Evolutionary conservation across 495 filamentous ascomycete genomes (phyloP).

Genomic region (Xylaria scruposa): DNA sequence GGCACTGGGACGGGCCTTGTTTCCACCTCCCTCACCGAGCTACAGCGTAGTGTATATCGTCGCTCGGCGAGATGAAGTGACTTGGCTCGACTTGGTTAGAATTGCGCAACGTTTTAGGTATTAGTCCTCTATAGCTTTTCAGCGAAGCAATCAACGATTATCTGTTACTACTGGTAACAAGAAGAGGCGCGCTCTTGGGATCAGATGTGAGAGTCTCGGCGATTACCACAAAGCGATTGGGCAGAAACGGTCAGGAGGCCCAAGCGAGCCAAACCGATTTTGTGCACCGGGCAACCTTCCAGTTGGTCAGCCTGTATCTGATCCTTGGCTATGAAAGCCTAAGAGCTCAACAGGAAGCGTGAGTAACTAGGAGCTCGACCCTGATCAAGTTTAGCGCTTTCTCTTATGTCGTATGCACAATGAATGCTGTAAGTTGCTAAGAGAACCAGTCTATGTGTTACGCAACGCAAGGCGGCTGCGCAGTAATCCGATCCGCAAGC

Average conservation of each 20-base stretch:
- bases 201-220: slow-evolving; percentile 44
- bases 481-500: slow-evolving; percentile 41
- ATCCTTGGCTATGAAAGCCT: slow-evolving; percentile 43
- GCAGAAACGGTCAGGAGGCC: slow-evolving; percentile 47
- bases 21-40: slow-evolving; percentile 32
- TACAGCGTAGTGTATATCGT: slow-evolving; percentile 20
- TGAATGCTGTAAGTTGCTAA: background rate
- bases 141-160: background rate
- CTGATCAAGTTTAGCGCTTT: slow-evolving; percentile 40
- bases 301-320: slow-evolving; percentile 46
- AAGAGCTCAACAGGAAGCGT: slow-evolving; percentile 33
- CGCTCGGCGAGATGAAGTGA: slow-evolving; percentile 28
- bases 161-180: slow-evolving; percentile 12
- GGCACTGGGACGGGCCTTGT: slow-evolving; percentile 27
- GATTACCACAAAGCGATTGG: slow-evolving; percentile 42
- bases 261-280: slow-evolving; percentile 45
- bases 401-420: background rate
- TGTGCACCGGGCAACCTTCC: slow-evolving; percentile 46
- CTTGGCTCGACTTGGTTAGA: background rate
- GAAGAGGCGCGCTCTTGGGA: slow-evolving; percentile 41
- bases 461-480: slow-evolving; percentile 41
- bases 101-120: background rate
- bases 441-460: slow-evolving; percentile 38
- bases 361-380: slow-evolving; percentile 36
- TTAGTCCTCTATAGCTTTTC: background rate